These are phyloP conservation scores for Eucalyptus marginata DNA, from an alignment of 345 rosid genomes.

Conservation along the genomic window DNA sequence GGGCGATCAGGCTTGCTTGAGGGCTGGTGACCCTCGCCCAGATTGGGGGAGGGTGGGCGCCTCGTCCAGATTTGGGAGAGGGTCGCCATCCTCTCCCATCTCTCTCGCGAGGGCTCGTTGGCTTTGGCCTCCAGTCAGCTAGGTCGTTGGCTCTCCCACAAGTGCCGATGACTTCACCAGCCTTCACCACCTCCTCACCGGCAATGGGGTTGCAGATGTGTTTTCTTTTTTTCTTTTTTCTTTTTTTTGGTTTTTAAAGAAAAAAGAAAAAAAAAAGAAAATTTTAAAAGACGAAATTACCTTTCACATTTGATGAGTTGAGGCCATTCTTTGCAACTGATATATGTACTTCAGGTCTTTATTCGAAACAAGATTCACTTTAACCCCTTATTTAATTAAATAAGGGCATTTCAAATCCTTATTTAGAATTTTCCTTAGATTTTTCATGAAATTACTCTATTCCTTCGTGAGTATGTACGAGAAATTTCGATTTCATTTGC, in stretches of 20 bases:
- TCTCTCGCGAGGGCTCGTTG: fast-evolving
- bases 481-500: not conserved
- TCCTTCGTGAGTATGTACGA: not conserved
- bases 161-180: too few species aligned
- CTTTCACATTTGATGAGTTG: too few species aligned
- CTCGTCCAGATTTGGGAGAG: too few species aligned
- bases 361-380: fast-evolving
- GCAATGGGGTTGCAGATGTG: too few species aligned
- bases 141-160: fast-evolving
- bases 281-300: too few species aligned
- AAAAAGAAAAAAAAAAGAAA: too few species aligned
- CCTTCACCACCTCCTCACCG: too few species aligned
- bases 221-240: too few species aligned
- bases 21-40: too few species aligned
- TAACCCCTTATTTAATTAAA: fast-evolving
- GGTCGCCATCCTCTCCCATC: fast-evolving
- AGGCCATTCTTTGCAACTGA: fast-evolving
- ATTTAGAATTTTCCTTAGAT: not conserved
- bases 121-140: fast-evolving
- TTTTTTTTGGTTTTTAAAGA: too few species aligned
- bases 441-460: not conserved
- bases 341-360: too few species aligned
- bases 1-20: too few species aligned
- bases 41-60: fast-evolving
- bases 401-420: fast-evolving